Conservation (phyloP, 2,329 filamentous ascomycete species). For the Aspergillus versicolor region DNA sequence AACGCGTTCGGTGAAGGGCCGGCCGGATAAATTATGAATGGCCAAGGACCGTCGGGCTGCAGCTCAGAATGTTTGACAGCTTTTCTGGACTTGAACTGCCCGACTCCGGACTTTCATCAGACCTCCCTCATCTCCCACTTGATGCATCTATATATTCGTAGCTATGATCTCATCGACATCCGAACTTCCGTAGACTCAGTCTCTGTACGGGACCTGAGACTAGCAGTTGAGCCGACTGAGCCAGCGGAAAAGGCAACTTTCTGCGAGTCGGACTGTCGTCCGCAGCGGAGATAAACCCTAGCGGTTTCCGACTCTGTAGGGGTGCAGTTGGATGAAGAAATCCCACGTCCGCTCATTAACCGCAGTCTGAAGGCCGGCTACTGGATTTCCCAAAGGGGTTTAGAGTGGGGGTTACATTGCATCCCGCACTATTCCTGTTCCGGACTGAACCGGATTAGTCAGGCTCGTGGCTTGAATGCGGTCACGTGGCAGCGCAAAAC, state of each 20-base stretch:
- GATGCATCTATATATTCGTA: too few relatives aligned
- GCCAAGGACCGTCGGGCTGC: conserved; percentile 8
- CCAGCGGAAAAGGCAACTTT: background rate
- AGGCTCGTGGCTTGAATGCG: conserved; percentile 1
- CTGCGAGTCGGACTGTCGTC: background rate
- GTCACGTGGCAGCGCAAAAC: background rate
- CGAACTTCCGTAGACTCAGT: background rate
- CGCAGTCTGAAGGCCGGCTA: conserved; percentile 19
- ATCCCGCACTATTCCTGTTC: background rate
- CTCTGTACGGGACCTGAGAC: background rate
- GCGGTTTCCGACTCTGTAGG: conserved; percentile 2
- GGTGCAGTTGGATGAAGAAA: background rate
- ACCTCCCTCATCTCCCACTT: background rate
- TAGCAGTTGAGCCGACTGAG: too few relatives aligned
- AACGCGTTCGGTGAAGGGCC: conserved; percentile 19
- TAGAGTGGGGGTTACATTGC: conserved; percentile 32
- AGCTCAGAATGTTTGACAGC: too few relatives aligned
- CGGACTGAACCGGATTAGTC: conserved; percentile 2
- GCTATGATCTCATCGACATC: conserved; percentile 10
- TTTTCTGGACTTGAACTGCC: too few relatives aligned
- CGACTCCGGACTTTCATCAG: conserved; percentile 10
- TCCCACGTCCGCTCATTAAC: conserved; percentile 1
- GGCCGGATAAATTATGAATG: conserved; percentile 15
- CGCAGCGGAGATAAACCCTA: background rate
- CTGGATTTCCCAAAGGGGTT: conserved; percentile 22